A percentile compares a stretch with the other conserved stretches of the same genome.
Evolutionary conservation across 2,329 filamentous ascomycete genomes (phyloP).

Genomic region (Fusarium chlamydosporum): DNA sequence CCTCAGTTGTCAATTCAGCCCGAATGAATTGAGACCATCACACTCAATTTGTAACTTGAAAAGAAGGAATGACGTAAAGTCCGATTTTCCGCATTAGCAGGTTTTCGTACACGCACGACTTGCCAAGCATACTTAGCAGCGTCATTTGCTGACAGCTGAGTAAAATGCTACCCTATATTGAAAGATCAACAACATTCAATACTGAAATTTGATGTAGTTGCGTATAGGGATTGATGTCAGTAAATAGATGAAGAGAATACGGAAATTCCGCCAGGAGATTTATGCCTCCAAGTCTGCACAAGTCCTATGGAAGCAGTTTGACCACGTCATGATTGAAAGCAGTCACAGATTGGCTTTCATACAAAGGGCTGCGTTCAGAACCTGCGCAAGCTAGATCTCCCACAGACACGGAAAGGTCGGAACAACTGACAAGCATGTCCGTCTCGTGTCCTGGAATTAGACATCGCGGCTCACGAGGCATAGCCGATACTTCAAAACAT

Average conservation of each 20-base stretch:
- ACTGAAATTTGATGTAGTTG: neutral
- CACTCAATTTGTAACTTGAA: neutral
- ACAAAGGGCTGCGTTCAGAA: too few species aligned
- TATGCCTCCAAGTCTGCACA: too few species aligned
- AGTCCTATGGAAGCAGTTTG: neutral
- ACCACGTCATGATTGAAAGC: too few species aligned
- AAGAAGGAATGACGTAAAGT: neutral
- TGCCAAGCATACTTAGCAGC: neutral
- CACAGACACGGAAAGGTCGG: too few species aligned
- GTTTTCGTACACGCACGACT: neutral
- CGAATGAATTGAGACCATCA: too few species aligned
- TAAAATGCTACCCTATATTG: constrained; percentile 4
- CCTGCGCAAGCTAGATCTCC: too few species aligned
- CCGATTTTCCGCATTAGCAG: neutral
- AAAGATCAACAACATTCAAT: neutral
- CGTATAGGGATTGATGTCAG: fast-evolving
- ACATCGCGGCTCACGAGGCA: too few species aligned
- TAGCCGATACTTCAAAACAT: too few species aligned
- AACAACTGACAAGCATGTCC: too few species aligned
- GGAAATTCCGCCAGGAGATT: fast-evolving
- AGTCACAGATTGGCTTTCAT: too few species aligned
- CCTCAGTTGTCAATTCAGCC: neutral
- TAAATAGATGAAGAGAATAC: neutral
- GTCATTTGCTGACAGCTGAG: constrained; percentile 6
- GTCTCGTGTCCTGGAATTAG: too few species aligned